Conservation (phyloP, 352 stramenopile genomes). For the Phytophthora lateralis region DNA sequence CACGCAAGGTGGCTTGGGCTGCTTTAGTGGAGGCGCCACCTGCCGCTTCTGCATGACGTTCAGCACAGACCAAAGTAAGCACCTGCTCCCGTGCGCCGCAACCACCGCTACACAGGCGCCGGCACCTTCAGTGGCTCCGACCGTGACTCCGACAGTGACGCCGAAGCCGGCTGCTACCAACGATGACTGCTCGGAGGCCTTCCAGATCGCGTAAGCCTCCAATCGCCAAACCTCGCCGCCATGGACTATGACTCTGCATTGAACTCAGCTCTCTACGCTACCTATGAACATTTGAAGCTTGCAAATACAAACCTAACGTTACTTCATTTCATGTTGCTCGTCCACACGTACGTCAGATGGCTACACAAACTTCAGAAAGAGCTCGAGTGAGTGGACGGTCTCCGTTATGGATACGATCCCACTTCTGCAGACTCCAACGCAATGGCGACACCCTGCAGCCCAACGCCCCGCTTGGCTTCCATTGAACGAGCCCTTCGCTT, state of each 20-base stretch:
- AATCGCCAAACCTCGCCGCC: background rate
- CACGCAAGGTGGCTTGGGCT: conserved; percentile 37
- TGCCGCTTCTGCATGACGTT: conserved; percentile 40
- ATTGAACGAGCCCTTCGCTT: conserved; percentile 20
- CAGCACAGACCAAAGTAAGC: conserved; percentile 26
- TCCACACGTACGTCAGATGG: conserved; percentile 6
- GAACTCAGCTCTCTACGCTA: background rate
- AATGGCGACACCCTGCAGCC: background rate
- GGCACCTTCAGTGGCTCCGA: conserved; percentile 8
- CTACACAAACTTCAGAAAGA: conserved; percentile 25
- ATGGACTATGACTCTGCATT: background rate
- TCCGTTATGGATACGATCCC: no score
- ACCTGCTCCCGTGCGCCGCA: conserved; percentile 28
- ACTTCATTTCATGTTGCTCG: background rate
- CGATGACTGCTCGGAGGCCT: conserved; percentile 21
- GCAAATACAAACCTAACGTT: conserved; percentile 15
- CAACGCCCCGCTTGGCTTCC: background rate
- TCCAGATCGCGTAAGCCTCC: conserved; percentile 20
- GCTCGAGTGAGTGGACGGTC: conserved; percentile 13
- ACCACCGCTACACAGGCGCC: background rate
- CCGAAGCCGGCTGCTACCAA: conserved; percentile 10
- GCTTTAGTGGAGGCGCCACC: conserved; percentile 18
- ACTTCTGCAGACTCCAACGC: background rate
- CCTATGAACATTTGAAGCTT: conserved; percentile 18
- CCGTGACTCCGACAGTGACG: conserved; percentile 7